Conservation (phyloP, 805 yeast species). For the Sugiyamaella chiloensis region DNA sequence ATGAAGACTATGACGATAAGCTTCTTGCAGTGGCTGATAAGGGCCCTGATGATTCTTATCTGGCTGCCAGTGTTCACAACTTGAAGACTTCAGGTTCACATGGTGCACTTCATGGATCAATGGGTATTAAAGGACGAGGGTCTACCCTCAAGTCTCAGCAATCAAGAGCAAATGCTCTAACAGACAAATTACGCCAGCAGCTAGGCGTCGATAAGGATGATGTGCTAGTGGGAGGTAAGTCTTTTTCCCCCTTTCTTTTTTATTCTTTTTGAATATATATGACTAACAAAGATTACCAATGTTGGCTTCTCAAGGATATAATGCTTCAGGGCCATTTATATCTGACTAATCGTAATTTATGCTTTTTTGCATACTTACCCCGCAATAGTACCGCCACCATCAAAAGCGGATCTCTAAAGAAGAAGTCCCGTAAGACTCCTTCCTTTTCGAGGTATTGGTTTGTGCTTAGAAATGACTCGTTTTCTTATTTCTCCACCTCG, state of each 20-base stretch:
- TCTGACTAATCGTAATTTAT: slow-evolving; percentile 58
- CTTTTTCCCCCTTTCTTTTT: neutral
- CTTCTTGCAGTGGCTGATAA: slow-evolving; percentile 12
- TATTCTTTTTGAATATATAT: neutral
- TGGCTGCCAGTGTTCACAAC: slow-evolving; percentile 8
- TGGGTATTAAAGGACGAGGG: slow-evolving; percentile 15
- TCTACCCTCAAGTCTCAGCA: slow-evolving; percentile 17
- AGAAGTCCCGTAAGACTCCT: slow-evolving; percentile 39
- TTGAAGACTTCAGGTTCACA: slow-evolving; percentile 8
- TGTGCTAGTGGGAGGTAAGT: slow-evolving; percentile 22
- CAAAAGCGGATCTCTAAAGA: slow-evolving; percentile 49
- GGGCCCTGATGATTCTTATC: slow-evolving; percentile 7
- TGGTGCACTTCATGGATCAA: slow-evolving; percentile 7
- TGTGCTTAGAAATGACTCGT: slow-evolving; percentile 61
- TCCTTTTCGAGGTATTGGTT: slow-evolving; percentile 70
- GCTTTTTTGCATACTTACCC: slow-evolving; percentile 81
- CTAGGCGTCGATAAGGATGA: slow-evolving; percentile 24
- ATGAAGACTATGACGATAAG: neutral
- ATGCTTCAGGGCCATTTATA: slow-evolving; percentile 82
- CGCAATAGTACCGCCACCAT: slow-evolving; percentile 43
- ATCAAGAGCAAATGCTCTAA: slow-evolving; percentile 22
- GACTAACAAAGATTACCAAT: slow-evolving; percentile 46
- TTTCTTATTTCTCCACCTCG: slow-evolving; percentile 65
- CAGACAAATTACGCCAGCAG: slow-evolving; percentile 22
- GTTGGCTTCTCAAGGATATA: slow-evolving; percentile 82